A percentile compares a stretch with the other conserved stretches of the same genome.
These are phyloP conservation scores for Magnolia kwangsiensis DNA, from an alignment of 164 flowering plant genomes.

Conservation along the genomic window DNA sequence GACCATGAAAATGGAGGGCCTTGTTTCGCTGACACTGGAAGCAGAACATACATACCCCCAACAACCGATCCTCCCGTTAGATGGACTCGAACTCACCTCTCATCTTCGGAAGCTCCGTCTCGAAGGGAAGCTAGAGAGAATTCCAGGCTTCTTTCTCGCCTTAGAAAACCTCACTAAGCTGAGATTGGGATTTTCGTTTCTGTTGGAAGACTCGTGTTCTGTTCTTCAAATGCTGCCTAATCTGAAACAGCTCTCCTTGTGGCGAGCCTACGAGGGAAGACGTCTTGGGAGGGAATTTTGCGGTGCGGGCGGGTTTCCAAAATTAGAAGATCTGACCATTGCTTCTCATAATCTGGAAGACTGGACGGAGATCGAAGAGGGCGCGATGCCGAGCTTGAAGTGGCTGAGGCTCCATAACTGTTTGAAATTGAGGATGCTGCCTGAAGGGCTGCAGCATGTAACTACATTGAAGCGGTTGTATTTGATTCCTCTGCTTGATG, in stretches of 20 bases:
- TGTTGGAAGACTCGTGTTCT: not conserved
- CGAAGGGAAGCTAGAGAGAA: not conserved
- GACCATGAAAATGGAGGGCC: not conserved
- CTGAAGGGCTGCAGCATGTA: conserved; percentile 29
- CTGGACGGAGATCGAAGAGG: conserved; percentile 14
- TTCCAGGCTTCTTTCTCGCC: not conserved
- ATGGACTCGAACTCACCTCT: conserved; percentile 5
- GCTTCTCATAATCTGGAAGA: conserved; percentile 1
- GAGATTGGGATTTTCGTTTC: not conserved
- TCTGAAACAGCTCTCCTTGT: not conserved
- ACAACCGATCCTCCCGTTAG: not conserved
- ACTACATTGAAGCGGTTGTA: conserved; percentile 17
- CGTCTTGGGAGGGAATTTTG: not conserved
- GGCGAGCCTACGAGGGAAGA: conserved; percentile 15
- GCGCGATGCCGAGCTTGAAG: conserved; percentile 6
- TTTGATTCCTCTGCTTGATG: conserved; percentile 32
- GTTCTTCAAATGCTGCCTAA: conserved; percentile 3
- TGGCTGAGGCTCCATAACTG: conserved; percentile 10
- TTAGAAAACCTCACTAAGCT: not conserved
- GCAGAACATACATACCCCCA: not conserved
- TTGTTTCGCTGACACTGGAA: conserved; percentile 6
- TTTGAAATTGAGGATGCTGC: conserved; percentile 23
- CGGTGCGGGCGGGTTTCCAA: conserved; percentile 6
- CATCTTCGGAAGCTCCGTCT: not conserved
- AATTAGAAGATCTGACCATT: not conserved